Base-by-base conservation (phyloP, 495 filamentous ascomycete species). In the Chaetomium cochliodes region DNA sequence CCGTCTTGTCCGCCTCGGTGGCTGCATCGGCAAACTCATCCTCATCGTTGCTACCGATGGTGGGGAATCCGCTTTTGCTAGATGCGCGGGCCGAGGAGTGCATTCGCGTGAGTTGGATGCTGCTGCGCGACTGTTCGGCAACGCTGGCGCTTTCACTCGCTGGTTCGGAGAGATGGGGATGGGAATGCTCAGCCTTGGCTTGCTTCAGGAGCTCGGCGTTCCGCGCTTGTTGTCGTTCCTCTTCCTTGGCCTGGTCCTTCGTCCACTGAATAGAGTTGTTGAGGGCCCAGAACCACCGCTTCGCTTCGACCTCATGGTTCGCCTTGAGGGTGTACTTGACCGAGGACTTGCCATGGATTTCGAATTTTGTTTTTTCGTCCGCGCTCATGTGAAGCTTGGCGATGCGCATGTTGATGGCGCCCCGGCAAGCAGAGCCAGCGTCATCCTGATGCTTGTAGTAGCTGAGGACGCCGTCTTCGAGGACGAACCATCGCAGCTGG, bases 361-460 rank as follows among this genome's bases (percentile, higher is more conserved):
- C 94, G 70, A 98, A 98, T 41, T 91, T 92, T 23, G 91, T 92
- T 75, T 98, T 98, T 71, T 98, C 94, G 67, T 96, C 91, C 0
- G 94, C 84, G 71, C 96, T 96, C 92, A 98, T 97, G 73, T 90
- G 87, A 22, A 98, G 82, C 71, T 88, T 89, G 54, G 96, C 93
- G 70, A 98, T 98, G 62, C 88, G 88, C 94, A 98, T 98, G 71
- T 97, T 98, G 74, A 98, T 97, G 28, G 94, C 94, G 64, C 94
- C 94, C 53, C 94, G 92, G 76, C 94, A 98, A 55, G 94, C 91
- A 20, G 90, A 92, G 13, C 91, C 91, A 39, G 90, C 87, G 74
- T 98, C 94, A 73, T 98, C 93, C 78, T 98, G 94, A 74, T 98
- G 92, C 77, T 98, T 98, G 79, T 98, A 98, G 76, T 98, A 98